phyloP scores from a whole-genome alignment of 2,329 filamentous ascomycete genomes.

The Trichothecium roseum region DNA sequence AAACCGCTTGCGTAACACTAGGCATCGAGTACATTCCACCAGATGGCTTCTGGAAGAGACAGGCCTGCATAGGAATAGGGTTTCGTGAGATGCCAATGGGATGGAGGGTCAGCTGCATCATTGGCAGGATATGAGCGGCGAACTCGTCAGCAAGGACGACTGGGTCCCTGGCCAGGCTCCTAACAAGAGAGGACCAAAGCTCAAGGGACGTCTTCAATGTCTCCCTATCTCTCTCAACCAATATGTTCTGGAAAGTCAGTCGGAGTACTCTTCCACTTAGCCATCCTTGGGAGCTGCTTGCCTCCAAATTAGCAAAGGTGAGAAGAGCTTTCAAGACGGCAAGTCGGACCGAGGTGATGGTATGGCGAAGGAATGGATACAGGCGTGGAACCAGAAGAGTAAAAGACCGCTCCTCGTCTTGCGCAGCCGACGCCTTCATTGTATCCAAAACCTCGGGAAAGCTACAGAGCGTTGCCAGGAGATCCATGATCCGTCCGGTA shows the following conservation, averaged over 20 bases:
- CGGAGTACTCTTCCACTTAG: constrained; percentile 81
- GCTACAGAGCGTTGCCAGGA: constrained; percentile 88
- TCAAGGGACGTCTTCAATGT: constrained; percentile 77
- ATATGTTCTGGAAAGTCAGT: constrained; percentile 86
- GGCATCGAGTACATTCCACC: constrained; percentile 65
- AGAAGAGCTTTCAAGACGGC: constrained; percentile 86
- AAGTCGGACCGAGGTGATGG: constrained; percentile 88
- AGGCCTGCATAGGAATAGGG: constrained; percentile 83
- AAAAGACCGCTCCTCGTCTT: constrained; percentile 82
- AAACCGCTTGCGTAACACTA: constrained; percentile 30
- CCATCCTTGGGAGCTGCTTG: constrained; percentile 76
- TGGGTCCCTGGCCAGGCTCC: constrained; percentile 53
- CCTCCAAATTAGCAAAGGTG: constrained; percentile 84
- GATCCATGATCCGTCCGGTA: constrained; percentile 96
- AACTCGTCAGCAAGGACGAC: constrained; percentile 64
- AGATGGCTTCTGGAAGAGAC: constrained; percentile 86
- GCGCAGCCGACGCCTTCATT: constrained; percentile 81
- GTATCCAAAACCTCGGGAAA: constrained; percentile 87
- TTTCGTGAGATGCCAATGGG: constrained; percentile 87
- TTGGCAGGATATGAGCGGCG: constrained; percentile 61
- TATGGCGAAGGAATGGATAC: constrained; percentile 93
- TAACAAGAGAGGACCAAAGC: constrained; percentile 73
- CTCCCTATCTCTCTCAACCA: constrained; percentile 81
- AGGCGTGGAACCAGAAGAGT: constrained; percentile 84
- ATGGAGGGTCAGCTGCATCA: constrained; percentile 76